Evolutionary conservation across 768 basidiomycete species (phyloP), one percentile per base, ranked within the genome.

Genomic region (Leccinum pellstonianum): DNA sequence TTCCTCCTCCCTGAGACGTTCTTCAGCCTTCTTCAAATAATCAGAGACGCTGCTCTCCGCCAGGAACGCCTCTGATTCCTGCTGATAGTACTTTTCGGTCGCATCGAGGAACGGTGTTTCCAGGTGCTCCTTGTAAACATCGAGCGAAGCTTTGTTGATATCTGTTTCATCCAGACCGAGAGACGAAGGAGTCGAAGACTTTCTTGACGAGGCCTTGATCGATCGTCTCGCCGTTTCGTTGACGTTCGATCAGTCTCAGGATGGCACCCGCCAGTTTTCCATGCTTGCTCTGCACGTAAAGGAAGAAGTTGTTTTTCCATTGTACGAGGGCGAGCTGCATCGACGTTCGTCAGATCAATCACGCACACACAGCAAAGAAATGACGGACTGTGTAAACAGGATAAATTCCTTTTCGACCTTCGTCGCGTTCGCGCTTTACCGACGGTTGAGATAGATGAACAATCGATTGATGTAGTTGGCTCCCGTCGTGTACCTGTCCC

Each of bases 381-480:
- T 5, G 25, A 77, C 88, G 70, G 64, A 96, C 95, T 27, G 96
- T 99, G 71, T 98, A 98, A 21, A 99, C 93, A 1, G 87, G 87
- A 77, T 98, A 98, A 21, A 98, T 91, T 47, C 88, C 90, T 75
- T 93, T 95, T 67, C 95, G 81, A 17, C 97, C 97, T 74, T 98
- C 96, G 67, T 98, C 96, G 69, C 95, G 86, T 73, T 99, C 97
- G 55, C 96, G 84, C 79, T 95, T 96, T 49, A 99, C 96, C 97
- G 95, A 23, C 96, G 92, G 76, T 99, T 98, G 58, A 99, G 83
- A 77, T 98, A 98, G 3, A 93, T 95, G 79, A 98, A 98, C 37
- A 99, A 78, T 58, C 96, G 90, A 73, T 98, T 96, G 76, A 98
- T 93, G 73, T 97, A 98, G 70, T 92, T 94, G 1, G 96, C 95